phyloP scores from a whole-genome alignment of 768 basidiomycete species.

The Suillus fuscotomentosus region DNA sequence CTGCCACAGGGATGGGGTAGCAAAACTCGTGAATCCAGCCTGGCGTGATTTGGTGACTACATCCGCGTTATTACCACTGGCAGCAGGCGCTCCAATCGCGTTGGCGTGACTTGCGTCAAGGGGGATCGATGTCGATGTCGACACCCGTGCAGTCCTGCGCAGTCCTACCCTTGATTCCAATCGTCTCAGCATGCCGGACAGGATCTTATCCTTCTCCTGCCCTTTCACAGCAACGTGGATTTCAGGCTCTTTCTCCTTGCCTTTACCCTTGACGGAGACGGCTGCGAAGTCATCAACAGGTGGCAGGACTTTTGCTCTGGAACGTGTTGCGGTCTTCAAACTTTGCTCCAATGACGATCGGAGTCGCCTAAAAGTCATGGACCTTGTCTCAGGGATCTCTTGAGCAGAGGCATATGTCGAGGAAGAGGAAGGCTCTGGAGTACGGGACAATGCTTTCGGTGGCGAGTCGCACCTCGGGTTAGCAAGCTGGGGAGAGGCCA shows the following conservation, averaged over 20 bases:
- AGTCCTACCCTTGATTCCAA: slow-evolving; percentile 53
- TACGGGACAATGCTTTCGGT: slow-evolving; percentile 40
- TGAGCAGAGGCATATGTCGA: slow-evolving; percentile 28
- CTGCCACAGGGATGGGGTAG: slow-evolving; percentile 63
- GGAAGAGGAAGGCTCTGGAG: slow-evolving; percentile 35
- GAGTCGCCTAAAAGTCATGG: slow-evolving; percentile 61
- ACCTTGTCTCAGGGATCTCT: slow-evolving; percentile 38
- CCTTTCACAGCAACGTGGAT: slow-evolving; percentile 24
- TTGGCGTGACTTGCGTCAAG: slow-evolving; percentile 29
- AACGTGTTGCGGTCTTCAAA: slow-evolving; percentile 60
- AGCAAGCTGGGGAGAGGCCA: slow-evolving; percentile 42
- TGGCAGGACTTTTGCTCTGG: slow-evolving; percentile 41
- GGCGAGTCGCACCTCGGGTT: slow-evolving; percentile 32
- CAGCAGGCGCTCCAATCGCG: slow-evolving; percentile 9
- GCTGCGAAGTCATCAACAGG: slow-evolving; percentile 44
- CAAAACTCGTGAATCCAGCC: slow-evolving; percentile 57
- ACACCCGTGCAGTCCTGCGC: slow-evolving; percentile 42
- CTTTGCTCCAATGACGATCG: slow-evolving; percentile 68
- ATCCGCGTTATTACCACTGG: slow-evolving; percentile 30
- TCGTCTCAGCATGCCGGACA: slow-evolving; percentile 43
- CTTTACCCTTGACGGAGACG: slow-evolving; percentile 44
- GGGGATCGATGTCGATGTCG: slow-evolving; percentile 38
- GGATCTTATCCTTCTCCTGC: slow-evolving; percentile 40
- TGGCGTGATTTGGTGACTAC: slow-evolving; percentile 39
- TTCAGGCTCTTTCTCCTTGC: slow-evolving; percentile 34